These are phyloP conservation scores for Penicillium turbatum DNA, from an alignment of 495 filamentous ascomycete genomes.

Conservation along the genomic window DNA sequence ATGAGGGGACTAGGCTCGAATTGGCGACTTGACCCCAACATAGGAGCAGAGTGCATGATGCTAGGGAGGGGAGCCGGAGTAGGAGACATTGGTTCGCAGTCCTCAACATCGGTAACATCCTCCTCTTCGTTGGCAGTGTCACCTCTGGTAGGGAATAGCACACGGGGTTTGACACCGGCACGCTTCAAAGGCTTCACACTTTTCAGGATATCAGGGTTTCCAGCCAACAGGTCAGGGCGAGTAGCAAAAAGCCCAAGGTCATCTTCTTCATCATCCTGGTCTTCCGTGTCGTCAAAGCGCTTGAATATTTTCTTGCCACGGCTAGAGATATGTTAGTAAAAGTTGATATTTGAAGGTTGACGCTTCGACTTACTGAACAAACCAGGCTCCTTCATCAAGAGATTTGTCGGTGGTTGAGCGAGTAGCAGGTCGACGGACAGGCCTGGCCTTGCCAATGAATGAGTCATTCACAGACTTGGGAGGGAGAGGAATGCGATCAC, in stretches of 20 bases:
- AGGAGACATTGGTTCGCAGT: conserved; percentile 37
- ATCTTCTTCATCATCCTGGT: conserved; percentile 44
- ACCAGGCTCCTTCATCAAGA: conserved; percentile 68
- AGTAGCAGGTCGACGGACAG: conserved; percentile 2
- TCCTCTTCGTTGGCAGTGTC: conserved; percentile 42
- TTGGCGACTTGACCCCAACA: no score
- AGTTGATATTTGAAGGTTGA: background rate
- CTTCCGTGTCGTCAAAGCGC: conserved; percentile 46
- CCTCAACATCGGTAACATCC: conserved; percentile 55
- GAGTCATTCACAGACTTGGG: conserved; percentile 58
- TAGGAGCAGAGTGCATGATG: no score
- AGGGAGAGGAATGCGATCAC: conserved; percentile 74
- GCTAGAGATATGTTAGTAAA: conserved; percentile 46
- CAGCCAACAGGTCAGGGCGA: conserved; percentile 38
- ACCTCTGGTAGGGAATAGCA: conserved; percentile 65
- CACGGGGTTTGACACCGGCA: conserved; percentile 73
- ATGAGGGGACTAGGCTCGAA: no score
- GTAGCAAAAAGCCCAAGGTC: conserved; percentile 41
- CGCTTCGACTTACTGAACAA: conserved; percentile 70
- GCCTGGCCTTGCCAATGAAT: conserved; percentile 42
- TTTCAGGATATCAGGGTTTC: conserved; percentile 23
- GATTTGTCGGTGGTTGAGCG: conserved; percentile 34
- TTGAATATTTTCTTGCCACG: conserved; percentile 86
- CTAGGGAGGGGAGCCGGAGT: background rate
- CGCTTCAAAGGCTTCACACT: conserved; percentile 59